phyloP scores from a whole-genome alignment of 345 rosid genomes.

The Sonneratia alba region DNA sequence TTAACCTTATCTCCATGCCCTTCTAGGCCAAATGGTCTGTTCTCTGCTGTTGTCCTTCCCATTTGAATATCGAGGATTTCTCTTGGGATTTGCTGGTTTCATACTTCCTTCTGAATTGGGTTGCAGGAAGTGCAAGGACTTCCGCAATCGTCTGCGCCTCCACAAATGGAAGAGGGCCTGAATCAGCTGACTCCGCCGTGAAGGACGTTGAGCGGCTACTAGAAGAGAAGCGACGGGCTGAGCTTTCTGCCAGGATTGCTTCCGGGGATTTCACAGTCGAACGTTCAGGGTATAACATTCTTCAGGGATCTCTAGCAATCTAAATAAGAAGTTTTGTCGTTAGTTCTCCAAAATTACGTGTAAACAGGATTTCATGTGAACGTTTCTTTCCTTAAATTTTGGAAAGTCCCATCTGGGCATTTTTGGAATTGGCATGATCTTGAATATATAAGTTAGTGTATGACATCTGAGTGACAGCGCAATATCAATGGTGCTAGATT shows the following conservation, averaged over 20 bases:
- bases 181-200: slow-evolving; percentile 22
- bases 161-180: slow-evolving; percentile 58
- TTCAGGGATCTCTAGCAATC: neutral
- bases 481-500: neutral
- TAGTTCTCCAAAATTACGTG: too few relatives aligned
- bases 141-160: slow-evolving; percentile 25
- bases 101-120: neutral
- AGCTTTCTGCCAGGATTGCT: slow-evolving; percentile 71
- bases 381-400: neutral
- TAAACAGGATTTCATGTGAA: too few relatives aligned
- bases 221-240: slow-evolving; percentile 63
- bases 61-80: neutral
- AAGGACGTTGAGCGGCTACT: slow-evolving; percentile 37
- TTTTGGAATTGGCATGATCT: neutral
- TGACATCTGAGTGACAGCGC: neutral
- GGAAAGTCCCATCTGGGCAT: neutral
- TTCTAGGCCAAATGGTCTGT: neutral
- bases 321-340: neutral
- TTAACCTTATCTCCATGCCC: neutral
- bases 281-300: slow-evolving; percentile 39
- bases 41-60: neutral
- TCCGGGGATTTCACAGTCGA: slow-evolving; percentile 73
- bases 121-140: slow-evolving; percentile 14
- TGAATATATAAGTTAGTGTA: neutral
- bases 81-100: neutral